phyloP scores from a whole-genome alignment of 345 rosid species.

The Cardamine resedifolia region DNA sequence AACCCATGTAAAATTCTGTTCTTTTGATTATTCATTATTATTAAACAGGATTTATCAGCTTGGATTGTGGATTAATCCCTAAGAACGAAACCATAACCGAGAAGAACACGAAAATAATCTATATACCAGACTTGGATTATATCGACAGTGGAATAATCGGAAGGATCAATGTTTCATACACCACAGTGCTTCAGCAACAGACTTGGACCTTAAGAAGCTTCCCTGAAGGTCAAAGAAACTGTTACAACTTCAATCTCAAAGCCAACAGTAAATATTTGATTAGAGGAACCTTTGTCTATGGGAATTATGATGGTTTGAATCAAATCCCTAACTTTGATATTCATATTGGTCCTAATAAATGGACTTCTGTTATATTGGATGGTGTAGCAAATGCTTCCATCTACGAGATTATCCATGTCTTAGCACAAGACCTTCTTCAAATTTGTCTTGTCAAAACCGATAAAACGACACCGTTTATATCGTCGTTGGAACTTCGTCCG shows the following conservation, averaged over 20 bases:
- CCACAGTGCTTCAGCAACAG: constrained; percentile 11
- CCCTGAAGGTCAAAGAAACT: constrained; percentile 38
- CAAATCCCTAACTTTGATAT: constrained; percentile 31
- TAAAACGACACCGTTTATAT: constrained; percentile 28
- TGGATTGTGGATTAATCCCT: constrained; percentile 36
- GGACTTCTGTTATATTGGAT: constrained; percentile 25
- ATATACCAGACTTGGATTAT: constrained; percentile 27
- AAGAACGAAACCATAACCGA: constrained; percentile 19
- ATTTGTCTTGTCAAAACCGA: constrained; percentile 37
- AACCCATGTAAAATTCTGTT: neutral
- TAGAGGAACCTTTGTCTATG: constrained; percentile 38
- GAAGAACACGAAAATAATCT: constrained; percentile 26
- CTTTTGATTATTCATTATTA: neutral
- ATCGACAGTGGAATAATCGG: constrained; percentile 31
- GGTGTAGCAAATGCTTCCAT: neutral
- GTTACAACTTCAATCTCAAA: constrained; percentile 39
- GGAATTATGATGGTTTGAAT: constrained; percentile 35
- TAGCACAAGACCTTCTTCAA: constrained; percentile 24
- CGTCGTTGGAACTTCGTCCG: constrained; percentile 31
- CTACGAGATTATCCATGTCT: constrained; percentile 33
- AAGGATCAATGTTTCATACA: constrained; percentile 20
- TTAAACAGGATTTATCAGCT: constrained; percentile 33
- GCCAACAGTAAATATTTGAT: constrained; percentile 28
- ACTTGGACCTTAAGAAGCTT: constrained; percentile 37
- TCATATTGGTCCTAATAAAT: constrained; percentile 36